Percentiles rank a stretch among this genome's conserved stretches.
Conservation (phyloP, 2,329 filamentous ascomycete species). For the Penicillium sp. region DNA sequence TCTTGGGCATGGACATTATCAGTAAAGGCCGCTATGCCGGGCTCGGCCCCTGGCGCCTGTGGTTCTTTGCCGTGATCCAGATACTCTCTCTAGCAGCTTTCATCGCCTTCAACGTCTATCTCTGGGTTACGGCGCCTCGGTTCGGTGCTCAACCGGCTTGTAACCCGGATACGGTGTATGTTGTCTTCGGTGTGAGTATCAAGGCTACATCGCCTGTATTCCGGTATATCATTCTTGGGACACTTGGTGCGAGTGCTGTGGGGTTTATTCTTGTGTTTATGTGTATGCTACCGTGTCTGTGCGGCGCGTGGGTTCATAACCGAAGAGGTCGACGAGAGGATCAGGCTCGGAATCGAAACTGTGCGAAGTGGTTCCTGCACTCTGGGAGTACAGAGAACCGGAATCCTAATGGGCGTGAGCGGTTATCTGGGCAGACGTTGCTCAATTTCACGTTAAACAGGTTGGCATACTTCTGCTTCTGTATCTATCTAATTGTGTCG, state of each 20-base stretch:
- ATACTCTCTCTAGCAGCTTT: slow-evolving; percentile 11
- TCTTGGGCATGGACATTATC: slow-evolving; percentile 12
- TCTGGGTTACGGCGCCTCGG: slow-evolving; percentile 15
- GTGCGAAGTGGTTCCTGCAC: slow-evolving; percentile 9
- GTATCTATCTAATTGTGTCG: slow-evolving; percentile 18
- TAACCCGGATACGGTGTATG: slow-evolving; percentile 13
- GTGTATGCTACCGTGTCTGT: slow-evolving; percentile 14
- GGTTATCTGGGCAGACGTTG: slow-evolving; percentile 7
- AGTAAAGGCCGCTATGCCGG: slow-evolving; percentile 18
- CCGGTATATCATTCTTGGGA: slow-evolving; percentile 16
- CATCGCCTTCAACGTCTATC: slow-evolving; percentile 15
- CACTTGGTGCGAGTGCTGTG: slow-evolving; percentile 4
- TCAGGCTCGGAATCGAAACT: background rate
- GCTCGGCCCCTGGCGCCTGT: slow-evolving; percentile 15
- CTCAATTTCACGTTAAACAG: slow-evolving; percentile 11
- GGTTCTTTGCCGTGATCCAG: slow-evolving; percentile 11
- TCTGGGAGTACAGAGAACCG: background rate
- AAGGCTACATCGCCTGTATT: slow-evolving; percentile 14
- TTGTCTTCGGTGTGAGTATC: slow-evolving; percentile 17
- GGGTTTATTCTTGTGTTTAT: slow-evolving; percentile 10
- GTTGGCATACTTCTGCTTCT: slow-evolving; percentile 13
- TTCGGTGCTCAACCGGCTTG: slow-evolving; percentile 17
- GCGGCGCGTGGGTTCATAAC: background rate
- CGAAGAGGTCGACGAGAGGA: slow-evolving; percentile 2
- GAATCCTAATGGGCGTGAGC: background rate